Conservation (phyloP, 2,329 filamentous ascomycete genomes). For the Ophiostoma triangulosporum region DNA sequence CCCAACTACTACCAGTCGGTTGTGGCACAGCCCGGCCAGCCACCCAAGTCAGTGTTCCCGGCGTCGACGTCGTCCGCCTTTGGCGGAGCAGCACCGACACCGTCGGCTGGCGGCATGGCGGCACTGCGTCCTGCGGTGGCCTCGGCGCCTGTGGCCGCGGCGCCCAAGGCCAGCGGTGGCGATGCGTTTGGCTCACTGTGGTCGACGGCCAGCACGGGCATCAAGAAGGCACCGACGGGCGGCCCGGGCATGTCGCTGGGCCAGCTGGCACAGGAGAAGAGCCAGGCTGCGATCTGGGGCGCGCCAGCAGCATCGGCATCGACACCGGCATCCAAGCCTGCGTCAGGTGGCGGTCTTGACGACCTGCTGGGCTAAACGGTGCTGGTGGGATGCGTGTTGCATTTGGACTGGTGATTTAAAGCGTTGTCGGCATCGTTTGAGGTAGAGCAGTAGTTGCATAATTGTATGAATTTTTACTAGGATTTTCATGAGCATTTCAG, state of each 20-base stretch:
- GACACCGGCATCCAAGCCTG: slow-evolving; percentile 14
- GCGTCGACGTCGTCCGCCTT: slow-evolving; percentile 9
- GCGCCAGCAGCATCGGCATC: slow-evolving; percentile 36
- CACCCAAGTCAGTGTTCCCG: not conserved
- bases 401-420: too few relatives aligned
- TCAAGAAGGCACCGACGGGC: slow-evolving; percentile 59
- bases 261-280: slow-evolving; percentile 96
- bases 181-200: slow-evolving; percentile 89
- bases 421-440: too few relatives aligned
- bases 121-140: slow-evolving; percentile 13
- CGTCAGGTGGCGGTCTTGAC: slow-evolving; percentile 27
- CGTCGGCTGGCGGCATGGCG: slow-evolving; percentile 17
- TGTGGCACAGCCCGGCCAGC: slow-evolving; percentile 9
- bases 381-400: not conserved
- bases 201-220: slow-evolving; percentile 57
- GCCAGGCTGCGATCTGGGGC: slow-evolving; percentile 87
- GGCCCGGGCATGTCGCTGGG: slow-evolving; percentile 70
- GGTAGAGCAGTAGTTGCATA: too few relatives aligned
- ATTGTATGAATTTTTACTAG: too few relatives aligned
- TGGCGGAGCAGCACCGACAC: slow-evolving; percentile 15
- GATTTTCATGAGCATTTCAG: too few relatives aligned
- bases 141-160: slow-evolving; percentile 22
- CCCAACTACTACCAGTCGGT: slow-evolving; percentile 96
- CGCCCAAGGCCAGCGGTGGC: slow-evolving; percentile 41
- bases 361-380: slow-evolving; percentile 32